These are phyloP conservation scores for Lodderomyces parapsilosis DNA, from an alignment of 1,139 yeast species.

Conservation along the genomic window DNA sequence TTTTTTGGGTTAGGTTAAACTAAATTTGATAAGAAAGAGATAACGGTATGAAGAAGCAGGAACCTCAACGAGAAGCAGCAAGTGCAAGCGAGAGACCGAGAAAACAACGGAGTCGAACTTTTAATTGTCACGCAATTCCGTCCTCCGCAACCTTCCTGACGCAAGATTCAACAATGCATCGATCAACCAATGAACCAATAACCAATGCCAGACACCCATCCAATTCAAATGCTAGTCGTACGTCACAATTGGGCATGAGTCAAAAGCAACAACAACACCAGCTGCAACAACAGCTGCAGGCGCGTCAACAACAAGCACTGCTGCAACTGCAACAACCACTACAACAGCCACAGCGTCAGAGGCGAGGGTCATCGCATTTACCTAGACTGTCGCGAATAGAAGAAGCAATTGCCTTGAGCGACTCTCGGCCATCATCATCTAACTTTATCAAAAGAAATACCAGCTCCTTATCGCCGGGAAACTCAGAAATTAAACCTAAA, in stretches of 20 bases:
- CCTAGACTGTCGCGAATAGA: not conserved
- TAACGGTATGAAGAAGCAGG: slow-evolving; percentile 1
- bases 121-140: slow-evolving; percentile 1
- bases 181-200: not conserved
- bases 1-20: too few relatives aligned
- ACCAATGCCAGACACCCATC: not conserved
- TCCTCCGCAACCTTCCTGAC: not conserved
- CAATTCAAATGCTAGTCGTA: not conserved
- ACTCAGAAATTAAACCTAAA: slow-evolving; percentile 2
- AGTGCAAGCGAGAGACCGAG: slow-evolving; percentile 3
- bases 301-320: not conserved
- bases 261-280: not conserved
- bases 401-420: slow-evolving; percentile 1
- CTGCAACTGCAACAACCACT: not conserved
- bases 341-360: not conserved
- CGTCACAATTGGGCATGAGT: not conserved
- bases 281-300: not conserved
- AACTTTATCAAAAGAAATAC: slow-evolving; percentile 1
- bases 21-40: not conserved
- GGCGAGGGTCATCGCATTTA: not conserved
- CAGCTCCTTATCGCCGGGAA: slow-evolving; percentile 6
- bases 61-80: not conserved
- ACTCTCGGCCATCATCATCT: slow-evolving; percentile 1
- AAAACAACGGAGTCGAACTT: slow-evolving; percentile 2
- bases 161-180: not conserved